Percentiles rank a stretch among this genome's conserved stretches.
phyloP scores from a whole-genome alignment of 2,329 filamentous ascomycete genomes.

The Trichoderma guizhouense region DNA sequence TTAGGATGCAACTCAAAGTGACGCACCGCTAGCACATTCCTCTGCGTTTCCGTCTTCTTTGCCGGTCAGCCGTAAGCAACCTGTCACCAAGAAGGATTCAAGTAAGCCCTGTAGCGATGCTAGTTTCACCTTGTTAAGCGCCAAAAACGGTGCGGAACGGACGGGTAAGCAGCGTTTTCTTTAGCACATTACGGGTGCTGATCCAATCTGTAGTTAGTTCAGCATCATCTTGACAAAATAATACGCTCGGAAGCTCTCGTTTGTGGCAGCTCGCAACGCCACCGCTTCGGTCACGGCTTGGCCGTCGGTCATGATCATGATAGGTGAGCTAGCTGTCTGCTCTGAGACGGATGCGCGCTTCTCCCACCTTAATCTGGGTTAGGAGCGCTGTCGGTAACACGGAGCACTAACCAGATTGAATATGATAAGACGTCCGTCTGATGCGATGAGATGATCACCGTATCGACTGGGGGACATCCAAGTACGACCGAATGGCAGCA shows the following conservation, averaged over 20 bases:
- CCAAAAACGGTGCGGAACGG: conserved; percentile 1
- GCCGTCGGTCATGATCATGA: conserved; percentile 15
- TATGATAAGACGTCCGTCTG: not conserved
- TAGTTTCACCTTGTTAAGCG: not conserved
- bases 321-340: not conserved
- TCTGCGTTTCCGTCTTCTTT: not conserved
- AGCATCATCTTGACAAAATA: not conserved
- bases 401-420: not conserved
- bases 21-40: not conserved
- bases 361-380: not conserved
- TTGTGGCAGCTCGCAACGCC: not conserved
- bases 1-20: not conserved
- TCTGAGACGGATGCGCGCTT: not conserved
- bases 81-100: not conserved
- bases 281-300: conserved; percentile 4
- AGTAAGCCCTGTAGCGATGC: not conserved
- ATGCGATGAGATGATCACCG: not conserved
- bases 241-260: not conserved
- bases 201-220: not conserved
- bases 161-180: not conserved
- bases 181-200: not conserved
- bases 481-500: not conserved
- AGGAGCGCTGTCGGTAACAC: not conserved
- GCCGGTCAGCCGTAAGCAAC: not conserved
- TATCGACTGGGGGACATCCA: not conserved